phyloP scores from a whole-genome alignment of 2,329 filamentous ascomycete genomes.

The Fusarium sp. region DNA sequence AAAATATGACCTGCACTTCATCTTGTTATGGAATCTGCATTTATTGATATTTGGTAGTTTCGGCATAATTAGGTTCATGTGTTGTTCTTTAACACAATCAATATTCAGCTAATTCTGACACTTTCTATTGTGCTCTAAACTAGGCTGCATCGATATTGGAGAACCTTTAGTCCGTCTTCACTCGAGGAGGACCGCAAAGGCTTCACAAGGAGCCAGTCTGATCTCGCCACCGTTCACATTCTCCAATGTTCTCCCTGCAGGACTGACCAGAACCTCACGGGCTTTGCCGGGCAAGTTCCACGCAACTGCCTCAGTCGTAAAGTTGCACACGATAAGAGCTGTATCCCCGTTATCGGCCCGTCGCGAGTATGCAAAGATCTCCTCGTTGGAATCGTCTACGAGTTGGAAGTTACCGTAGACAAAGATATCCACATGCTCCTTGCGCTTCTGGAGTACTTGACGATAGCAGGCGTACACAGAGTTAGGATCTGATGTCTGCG shows the following conservation, averaged over 20 bases:
- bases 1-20: constrained; percentile 2
- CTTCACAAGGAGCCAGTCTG: constrained; percentile 57
- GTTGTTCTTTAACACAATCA: not conserved
- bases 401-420: constrained; percentile 73
- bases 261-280: constrained; percentile 55
- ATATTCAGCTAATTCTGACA: not conserved
- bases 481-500: constrained; percentile 63
- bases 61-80: not conserved
- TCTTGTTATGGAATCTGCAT: constrained; percentile 14
- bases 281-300: constrained; percentile 52
- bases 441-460: constrained; percentile 71
- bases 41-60: not conserved
- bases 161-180: not conserved
- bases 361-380: constrained; percentile 59
- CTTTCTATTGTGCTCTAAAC: constrained; percentile 52
- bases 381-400: constrained; percentile 55
- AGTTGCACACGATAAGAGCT: constrained; percentile 59
- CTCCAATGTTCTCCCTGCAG: constrained; percentile 50
- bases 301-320: constrained; percentile 52
- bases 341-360: constrained; percentile 51
- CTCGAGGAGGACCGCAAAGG: constrained; percentile 54
- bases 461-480: constrained; percentile 76
- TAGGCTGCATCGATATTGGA: constrained; percentile 2
- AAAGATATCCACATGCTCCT: constrained; percentile 73
- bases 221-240: constrained; percentile 50